Evolutionary conservation across 2,329 filamentous ascomycete genomes (phyloP), one percentile per base, ranked within the genome.

Genomic region (Fusarium newnesense): DNA sequence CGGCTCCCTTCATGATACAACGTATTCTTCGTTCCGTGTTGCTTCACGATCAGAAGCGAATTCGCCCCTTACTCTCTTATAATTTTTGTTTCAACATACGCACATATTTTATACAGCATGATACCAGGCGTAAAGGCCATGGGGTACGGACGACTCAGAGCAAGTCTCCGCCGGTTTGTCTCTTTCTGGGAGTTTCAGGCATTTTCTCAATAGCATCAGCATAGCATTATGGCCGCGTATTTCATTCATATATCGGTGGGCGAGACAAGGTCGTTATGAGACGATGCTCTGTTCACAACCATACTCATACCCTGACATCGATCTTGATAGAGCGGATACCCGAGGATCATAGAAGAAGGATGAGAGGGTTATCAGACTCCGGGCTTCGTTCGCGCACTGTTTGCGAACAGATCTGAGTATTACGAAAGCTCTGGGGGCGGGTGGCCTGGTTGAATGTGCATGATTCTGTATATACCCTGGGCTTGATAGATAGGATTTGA

Each of bases 61-160:
- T 18, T 52, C 46, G 39, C 52, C n/a, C 36, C 46, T 57, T 43
- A 46, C 49, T 60, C 36, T 49, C 52, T 62, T 65, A 40, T 69
- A 52, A 56, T 46, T n/a, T 50, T 39, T 60, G 37, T 60, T 58
- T 68, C 42, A 39, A 50, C 52, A 52, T 43, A 53, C 28, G 50
- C 43, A 24, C n/a, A 57, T 66, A 60, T 72, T 40, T 61, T 72
- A 64, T 74, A 58, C 44, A 73, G 54, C 64, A 76, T 76, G 71
- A 77, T 77, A 77, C 71, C 75, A 77, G 71, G 71, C 73, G 21
- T 40, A 62, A 40, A 62, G 56, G 67, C 64, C 73, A 75, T 62
- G 56, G 74, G 53, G 62, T 56, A 62, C 65, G 70, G 74, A 56
- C 65, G 56, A 44, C 54, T 49, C 47, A 19, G 24, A 65, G 36